Percentiles rank a stretch among this genome's conserved stretches.
Conservation (phyloP, 2,329 filamentous ascomycete genomes). For the Fusarium dimerum region DNA sequence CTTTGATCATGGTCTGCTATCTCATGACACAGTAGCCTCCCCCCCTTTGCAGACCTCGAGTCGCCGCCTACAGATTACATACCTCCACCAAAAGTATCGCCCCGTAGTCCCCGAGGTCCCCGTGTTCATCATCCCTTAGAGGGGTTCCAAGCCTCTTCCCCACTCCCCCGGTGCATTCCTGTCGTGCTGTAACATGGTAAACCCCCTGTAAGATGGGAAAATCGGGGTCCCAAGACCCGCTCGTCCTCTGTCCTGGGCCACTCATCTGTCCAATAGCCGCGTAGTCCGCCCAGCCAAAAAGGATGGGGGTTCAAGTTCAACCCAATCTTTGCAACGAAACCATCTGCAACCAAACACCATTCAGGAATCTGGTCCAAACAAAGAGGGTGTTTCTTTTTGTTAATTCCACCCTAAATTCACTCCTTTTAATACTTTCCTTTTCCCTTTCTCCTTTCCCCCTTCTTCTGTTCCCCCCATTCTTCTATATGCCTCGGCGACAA, state of each 20-base stretch:
- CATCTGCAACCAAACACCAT: conserved; percentile 22
- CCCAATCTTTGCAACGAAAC: conserved; percentile 21
- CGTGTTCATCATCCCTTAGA: too few species aligned
- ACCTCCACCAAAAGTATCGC: too few species aligned
- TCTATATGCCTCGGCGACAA: conserved; percentile 24
- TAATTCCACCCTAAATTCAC: neutral
- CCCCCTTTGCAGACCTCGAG: too few species aligned
- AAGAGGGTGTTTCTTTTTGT: neutral
- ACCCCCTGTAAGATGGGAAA: conserved; percentile 12
- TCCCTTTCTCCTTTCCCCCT: conserved; percentile 13
- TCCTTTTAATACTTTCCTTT: conserved; percentile 7
- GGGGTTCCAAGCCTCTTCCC: too few species aligned
- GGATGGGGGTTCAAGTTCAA: conserved; percentile 6
- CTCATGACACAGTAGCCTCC: neutral
- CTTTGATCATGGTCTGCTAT: neutral
- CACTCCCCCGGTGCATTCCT: too few species aligned
- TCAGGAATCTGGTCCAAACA: conserved; percentile 19
- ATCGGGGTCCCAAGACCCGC: conserved; percentile 25
- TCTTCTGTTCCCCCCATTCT: conserved; percentile 11
- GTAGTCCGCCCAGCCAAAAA: conserved; percentile 6
- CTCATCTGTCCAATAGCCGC: neutral
- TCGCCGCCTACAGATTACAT: too few species aligned
- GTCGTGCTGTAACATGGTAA: conserved; percentile 8
- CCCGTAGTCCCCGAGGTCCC: too few species aligned
- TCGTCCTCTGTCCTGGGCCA: conserved; percentile 5